These are phyloP conservation scores for Fusarium xylarioides DNA, from an alignment of 2,329 filamentous ascomycete species.

Conservation along the genomic window DNA sequence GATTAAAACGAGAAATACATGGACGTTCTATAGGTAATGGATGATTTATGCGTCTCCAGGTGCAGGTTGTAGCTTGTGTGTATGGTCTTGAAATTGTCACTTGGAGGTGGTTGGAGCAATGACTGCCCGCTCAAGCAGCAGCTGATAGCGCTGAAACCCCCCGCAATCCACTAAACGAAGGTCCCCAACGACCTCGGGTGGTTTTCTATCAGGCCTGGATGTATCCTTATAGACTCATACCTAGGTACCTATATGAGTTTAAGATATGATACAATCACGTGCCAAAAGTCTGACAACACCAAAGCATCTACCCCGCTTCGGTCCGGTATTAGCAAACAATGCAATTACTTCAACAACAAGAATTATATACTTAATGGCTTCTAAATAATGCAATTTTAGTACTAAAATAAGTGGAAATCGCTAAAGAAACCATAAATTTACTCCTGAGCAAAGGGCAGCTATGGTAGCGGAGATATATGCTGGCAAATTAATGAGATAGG, in stretches of 20 bases:
- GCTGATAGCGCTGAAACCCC: conserved; percentile 9
- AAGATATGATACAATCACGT: too few species aligned
- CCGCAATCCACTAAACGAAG: conserved; percentile 6
- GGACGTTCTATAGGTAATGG: background rate
- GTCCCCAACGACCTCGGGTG: background rate
- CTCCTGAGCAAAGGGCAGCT: too few species aligned
- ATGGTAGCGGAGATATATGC: too few species aligned
- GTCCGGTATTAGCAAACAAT: too few species aligned
- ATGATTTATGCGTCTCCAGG: background rate
- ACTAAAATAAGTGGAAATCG: too few species aligned
- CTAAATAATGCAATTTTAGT: too few species aligned
- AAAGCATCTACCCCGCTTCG: too few species aligned
- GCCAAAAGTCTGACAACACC: too few species aligned
- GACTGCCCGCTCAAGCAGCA: background rate
- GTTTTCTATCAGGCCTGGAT: background rate
- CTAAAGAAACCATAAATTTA: too few species aligned
- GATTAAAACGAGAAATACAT: background rate
- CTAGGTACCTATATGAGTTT: background rate
- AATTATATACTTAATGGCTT: too few species aligned
- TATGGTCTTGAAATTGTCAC: background rate
- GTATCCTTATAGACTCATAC: background rate
- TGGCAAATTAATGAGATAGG: too few species aligned
- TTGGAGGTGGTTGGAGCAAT: conserved; percentile 13
- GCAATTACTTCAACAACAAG: too few species aligned
- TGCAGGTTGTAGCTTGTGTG: background rate